phyloP scores from a whole-genome alignment of 768 basidiomycete genomes.

The Mycena crocata region DNA sequence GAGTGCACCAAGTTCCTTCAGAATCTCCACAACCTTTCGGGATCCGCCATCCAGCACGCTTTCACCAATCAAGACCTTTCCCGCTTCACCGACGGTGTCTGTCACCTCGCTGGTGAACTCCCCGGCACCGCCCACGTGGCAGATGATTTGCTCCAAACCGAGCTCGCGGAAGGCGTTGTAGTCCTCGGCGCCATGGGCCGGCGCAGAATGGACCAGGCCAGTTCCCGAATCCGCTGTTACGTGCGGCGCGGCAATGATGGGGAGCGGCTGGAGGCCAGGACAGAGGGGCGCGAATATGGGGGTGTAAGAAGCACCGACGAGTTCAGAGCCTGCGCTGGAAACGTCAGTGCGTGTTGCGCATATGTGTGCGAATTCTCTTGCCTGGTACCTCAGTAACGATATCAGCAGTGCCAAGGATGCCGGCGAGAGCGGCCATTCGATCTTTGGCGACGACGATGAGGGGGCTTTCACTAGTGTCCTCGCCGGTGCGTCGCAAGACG shows the following conservation, averaged over 20 bases:
- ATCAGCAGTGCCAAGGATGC: slow-evolving; percentile 52
- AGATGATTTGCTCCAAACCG: slow-evolving; percentile 69
- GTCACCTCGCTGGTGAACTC: slow-evolving; percentile 71
- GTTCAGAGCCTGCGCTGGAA: slow-evolving; percentile 54
- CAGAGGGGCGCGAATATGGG: slow-evolving; percentile 65
- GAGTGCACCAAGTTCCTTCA: slow-evolving; percentile 68
- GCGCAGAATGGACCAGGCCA: slow-evolving; percentile 95
- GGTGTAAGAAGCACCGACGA: slow-evolving; percentile 70
- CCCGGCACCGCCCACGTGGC: slow-evolving; percentile 86
- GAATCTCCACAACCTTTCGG: slow-evolving; percentile 70
- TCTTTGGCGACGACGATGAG: slow-evolving; percentile 64
- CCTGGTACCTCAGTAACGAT: slow-evolving; percentile 53
- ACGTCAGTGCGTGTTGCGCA: background rate
- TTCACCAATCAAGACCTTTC: slow-evolving; percentile 67
- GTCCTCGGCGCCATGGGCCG: slow-evolving; percentile 95
- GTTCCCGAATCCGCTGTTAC: slow-evolving; percentile 93
- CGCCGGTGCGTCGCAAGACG: slow-evolving; percentile 50
- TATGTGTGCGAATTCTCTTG: slow-evolving; percentile 18
- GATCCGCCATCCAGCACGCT: slow-evolving; percentile 81
- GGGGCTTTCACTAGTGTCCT: too few relatives aligned
- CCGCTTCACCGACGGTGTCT: slow-evolving; percentile 66
- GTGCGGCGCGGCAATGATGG: slow-evolving; percentile 75
- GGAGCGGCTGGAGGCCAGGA: slow-evolving; percentile 36
- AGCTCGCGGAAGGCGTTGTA: slow-evolving; percentile 79
- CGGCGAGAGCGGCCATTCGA: slow-evolving; percentile 53